Percentiles rank a stretch among this genome's conserved stretches.
These are phyloP conservation scores for Phytophthora citricola DNA, from an alignment of 352 stramenopile species.

Conservation along the genomic window DNA sequence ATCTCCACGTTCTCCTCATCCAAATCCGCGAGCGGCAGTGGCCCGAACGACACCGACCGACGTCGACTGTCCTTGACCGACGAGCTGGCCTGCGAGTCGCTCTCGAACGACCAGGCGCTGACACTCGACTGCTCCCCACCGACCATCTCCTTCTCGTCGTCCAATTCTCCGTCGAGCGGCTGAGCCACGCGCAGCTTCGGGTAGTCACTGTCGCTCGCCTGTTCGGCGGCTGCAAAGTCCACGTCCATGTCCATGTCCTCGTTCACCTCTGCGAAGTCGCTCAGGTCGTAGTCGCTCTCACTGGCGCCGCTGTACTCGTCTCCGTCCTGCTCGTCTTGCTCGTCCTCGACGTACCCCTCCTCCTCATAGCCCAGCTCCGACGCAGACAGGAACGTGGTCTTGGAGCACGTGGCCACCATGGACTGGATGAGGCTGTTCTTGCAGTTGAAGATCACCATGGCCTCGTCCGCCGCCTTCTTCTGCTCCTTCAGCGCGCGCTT, in stretches of 20 bases:
- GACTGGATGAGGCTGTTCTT: constrained; percentile 74
- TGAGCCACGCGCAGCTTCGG: constrained; percentile 26
- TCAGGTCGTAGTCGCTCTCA: constrained; percentile 49
- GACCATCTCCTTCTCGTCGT: constrained; percentile 22
- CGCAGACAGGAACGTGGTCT: constrained; percentile 37
- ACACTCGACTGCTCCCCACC: constrained; percentile 24
- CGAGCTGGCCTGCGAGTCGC: constrained; percentile 35
- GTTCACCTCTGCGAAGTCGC: constrained; percentile 36
- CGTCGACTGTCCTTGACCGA: constrained; percentile 32
- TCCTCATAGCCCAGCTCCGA: constrained; percentile 30
- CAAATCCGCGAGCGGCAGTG: constrained; percentile 20
- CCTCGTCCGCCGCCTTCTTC: constrained; percentile 47
- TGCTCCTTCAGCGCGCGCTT: constrained; percentile 45
- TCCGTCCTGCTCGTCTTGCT: constrained; percentile 30
- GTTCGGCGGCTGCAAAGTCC: constrained; percentile 15
- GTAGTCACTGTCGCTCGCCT: constrained; percentile 11
- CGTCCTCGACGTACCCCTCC: constrained; percentile 38
- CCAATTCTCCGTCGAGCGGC: not conserved
- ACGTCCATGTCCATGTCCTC: constrained; percentile 40
- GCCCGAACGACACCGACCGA: constrained; percentile 42
- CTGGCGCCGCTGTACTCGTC: constrained; percentile 46
- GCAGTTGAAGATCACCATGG: constrained; percentile 50
- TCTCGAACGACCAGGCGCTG: constrained; percentile 40
- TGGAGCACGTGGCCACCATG: constrained; percentile 53
- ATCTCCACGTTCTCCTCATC: constrained; percentile 29